Conservation (phyloP, 129 eudicot species). For the Ambrosia trifida region DNA sequence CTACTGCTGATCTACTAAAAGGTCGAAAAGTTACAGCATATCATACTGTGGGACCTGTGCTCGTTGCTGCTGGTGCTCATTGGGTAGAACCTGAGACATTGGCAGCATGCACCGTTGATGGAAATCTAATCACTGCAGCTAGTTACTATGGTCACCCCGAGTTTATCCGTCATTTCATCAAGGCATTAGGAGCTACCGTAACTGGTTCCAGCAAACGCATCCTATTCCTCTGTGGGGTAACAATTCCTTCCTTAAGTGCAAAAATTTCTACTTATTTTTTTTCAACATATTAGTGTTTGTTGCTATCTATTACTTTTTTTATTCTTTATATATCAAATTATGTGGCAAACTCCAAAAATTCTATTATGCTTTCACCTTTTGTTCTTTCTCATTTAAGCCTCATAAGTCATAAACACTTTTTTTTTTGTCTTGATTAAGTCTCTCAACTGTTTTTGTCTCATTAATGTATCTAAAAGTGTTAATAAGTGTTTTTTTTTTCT, state of each 20-base stretch:
- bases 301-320: not conserved
- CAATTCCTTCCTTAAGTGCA: conserved; percentile 17
- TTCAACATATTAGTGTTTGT: not conserved
- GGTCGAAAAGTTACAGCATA: conserved; percentile 77
- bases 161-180: conserved; percentile 58
- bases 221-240: conserved; percentile 92
- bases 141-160: conserved; percentile 73
- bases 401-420: not conserved
- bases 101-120: conserved; percentile 68
- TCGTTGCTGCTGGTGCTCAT: conserved; percentile 82
- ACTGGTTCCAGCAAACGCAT: conserved; percentile 63
- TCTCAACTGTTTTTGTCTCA: not conserved
- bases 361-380: not conserved
- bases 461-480: not conserved
- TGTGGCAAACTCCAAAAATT: not conserved
- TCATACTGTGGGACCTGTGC: conserved; percentile 70
- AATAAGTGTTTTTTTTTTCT: not conserved
- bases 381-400: not conserved
- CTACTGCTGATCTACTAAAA: conserved; percentile 67
- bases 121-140: conserved; percentile 67
- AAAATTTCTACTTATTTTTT: not conserved
- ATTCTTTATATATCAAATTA: not conserved
- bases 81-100: conserved; percentile 77
- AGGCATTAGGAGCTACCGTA: conserved; percentile 76
- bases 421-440: too few species aligned